Conservation (phyloP, 2,329 filamentous ascomycete species). For the Trichoderma polysporum region DNA sequence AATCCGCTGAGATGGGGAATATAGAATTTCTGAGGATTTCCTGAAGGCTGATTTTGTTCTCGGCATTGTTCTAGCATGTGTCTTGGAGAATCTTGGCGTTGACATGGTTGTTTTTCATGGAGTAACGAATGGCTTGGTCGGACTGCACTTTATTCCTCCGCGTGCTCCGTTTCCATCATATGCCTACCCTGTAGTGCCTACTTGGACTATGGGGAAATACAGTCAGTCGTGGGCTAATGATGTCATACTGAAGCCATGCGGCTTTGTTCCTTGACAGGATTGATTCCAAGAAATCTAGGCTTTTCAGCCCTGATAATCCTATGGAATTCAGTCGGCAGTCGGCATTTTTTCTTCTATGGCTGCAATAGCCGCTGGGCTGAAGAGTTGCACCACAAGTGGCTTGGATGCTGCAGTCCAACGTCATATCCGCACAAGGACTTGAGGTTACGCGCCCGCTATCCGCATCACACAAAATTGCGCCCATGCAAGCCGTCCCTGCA, state of each 20-base stretch:
- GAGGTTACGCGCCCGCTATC: not conserved
- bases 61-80: not conserved
- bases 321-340: not conserved
- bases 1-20: not conserved
- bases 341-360: not conserved
- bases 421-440: not conserved
- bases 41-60: not conserved
- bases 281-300: no score
- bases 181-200: not conserved
- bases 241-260: slow-evolving; percentile 11
- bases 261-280: not conserved
- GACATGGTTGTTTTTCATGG: no score
- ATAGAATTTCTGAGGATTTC: not conserved
- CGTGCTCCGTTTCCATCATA: not conserved
- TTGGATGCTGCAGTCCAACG: slow-evolving; percentile 12
- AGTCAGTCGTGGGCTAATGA: not conserved
- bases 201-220: not conserved
- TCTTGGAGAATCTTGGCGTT: not conserved
- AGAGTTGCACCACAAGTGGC: not conserved
- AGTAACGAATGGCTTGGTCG: no score
- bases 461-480: not conserved
- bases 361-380: not conserved
- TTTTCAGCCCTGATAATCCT: not conserved
- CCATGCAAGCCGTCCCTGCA: not conserved
- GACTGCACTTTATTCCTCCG: not conserved